These are phyloP conservation scores for Leccinum solheimii DNA, from an alignment of 1,284 basidiomycete genomes.

Conservation along the genomic window DNA sequence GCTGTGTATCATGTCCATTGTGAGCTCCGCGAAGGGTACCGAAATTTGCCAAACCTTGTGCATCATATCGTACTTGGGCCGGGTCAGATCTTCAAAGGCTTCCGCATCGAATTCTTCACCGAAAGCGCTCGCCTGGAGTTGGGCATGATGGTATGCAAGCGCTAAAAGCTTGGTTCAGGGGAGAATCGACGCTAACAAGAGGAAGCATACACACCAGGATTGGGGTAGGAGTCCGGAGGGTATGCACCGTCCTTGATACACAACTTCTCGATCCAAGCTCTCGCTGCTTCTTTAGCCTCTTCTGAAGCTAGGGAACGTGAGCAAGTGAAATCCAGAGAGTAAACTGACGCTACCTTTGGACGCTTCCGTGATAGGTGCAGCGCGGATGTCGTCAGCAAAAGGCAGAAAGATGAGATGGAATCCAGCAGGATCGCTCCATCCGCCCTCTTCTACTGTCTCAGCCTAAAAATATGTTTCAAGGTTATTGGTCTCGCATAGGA, in stretches of 20 bases:
- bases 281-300: slow-evolving; percentile 67
- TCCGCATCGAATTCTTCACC: slow-evolving; percentile 81
- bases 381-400: slow-evolving; percentile 92
- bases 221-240: slow-evolving; percentile 87
- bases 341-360: slow-evolving; percentile 48
- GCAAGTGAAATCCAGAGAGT: not conserved
- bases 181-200: not conserved
- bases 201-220: slow-evolving; percentile 67
- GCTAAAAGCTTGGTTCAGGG: slow-evolving; percentile 38
- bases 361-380: slow-evolving; percentile 60
- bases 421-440: slow-evolving; percentile 84
- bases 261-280: slow-evolving; percentile 77
- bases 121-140: slow-evolving; percentile 90
- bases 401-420: slow-evolving; percentile 92
- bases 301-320: slow-evolving; percentile 55
- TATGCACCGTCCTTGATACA: slow-evolving; percentile 79
- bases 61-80: slow-evolving; percentile 77
- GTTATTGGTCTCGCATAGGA: not conserved
- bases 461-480: slow-evolving; percentile 43
- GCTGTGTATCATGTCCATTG: slow-evolving; percentile 41
- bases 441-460: slow-evolving; percentile 71
- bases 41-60: slow-evolving; percentile 58
- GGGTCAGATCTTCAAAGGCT: slow-evolving; percentile 75
- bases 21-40: not conserved
- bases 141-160: slow-evolving; percentile 85